Conservation (phyloP, 176 grass and related monocot genomes). For the Coix lacrymajobi region DNA sequence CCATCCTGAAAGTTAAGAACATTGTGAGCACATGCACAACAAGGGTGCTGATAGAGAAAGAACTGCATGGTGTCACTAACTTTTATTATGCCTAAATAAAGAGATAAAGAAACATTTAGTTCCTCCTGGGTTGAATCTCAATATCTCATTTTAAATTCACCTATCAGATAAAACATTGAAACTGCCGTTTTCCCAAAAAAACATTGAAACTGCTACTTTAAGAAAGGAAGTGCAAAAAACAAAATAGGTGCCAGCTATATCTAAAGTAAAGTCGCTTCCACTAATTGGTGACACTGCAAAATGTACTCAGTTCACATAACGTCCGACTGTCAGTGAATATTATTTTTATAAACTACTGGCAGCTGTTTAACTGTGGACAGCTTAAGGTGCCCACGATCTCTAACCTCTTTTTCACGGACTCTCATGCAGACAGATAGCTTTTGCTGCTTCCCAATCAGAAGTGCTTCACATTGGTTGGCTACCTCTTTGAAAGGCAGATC, state of each 20-base stretch:
- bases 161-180: not conserved
- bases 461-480: conserved; percentile 69
- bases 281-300: not conserved
- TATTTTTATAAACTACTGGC: not conserved
- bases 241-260: not conserved
- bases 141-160: not conserved
- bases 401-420: conserved; percentile 41
- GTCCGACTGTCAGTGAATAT: not conserved
- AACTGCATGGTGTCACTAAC: not conserved
- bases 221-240: not conserved
- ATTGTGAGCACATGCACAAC: not conserved
- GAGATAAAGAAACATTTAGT: not conserved
- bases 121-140: not conserved
- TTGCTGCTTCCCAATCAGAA: conserved; percentile 68
- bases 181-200: too few relatives aligned
- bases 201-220: not conserved
- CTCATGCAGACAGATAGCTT: conserved; percentile 63
- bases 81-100: not conserved
- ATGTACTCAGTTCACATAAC: not conserved
- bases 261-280: not conserved
- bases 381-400: conserved; percentile 6
- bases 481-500: conserved; percentile 70
- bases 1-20: conserved; percentile 43
- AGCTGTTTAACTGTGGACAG: conserved; percentile 15
- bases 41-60: not conserved